Conservation (phyloP, 2,329 filamentous ascomycete genomes). For the Huntiella decipiens region DNA sequence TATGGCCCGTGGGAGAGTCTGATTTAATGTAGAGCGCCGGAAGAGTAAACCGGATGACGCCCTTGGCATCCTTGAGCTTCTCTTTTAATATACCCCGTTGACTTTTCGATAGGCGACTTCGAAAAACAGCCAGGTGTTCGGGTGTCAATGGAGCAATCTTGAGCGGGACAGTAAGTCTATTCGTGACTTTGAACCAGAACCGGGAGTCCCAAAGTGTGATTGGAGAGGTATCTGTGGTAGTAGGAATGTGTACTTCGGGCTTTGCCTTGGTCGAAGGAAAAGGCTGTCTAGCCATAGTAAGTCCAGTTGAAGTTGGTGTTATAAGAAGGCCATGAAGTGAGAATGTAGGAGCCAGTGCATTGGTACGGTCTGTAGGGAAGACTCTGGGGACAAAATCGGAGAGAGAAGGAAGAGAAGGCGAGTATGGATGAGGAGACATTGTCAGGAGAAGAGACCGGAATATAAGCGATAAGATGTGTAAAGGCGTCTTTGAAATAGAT, state of each 20-base stretch:
- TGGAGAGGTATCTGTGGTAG: no score
- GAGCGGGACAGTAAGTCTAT: constrained; percentile 24
- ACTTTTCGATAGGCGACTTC: constrained; percentile 22
- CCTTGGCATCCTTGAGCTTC: constrained; percentile 30
- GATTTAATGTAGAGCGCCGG: constrained; percentile 29
- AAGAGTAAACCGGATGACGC: constrained; percentile 35
- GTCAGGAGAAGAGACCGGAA: constrained; percentile 30
- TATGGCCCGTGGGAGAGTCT: no score
- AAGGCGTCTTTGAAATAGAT: constrained; percentile 16
- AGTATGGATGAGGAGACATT: constrained; percentile 29
- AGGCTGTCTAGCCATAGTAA: constrained; percentile 15
- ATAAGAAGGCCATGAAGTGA: constrained; percentile 22
- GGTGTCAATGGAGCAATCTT: constrained; percentile 27
- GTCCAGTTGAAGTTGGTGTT: constrained; percentile 25
- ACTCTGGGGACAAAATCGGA: constrained; percentile 27
- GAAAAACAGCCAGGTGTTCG: constrained; percentile 28
- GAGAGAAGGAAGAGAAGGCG: constrained; percentile 25
- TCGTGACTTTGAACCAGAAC: constrained; percentile 36
- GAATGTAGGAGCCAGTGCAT: constrained; percentile 17
- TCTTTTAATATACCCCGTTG: constrained; percentile 19
- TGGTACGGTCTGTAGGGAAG: constrained; percentile 25
- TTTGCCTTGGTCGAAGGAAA: constrained; percentile 14
- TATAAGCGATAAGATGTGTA: constrained; percentile 20
- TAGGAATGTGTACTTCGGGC: constrained; percentile 14
- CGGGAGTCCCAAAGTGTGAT: constrained; percentile 35